Conservation (phyloP, 805 yeast genomes). For the Yarrowia sp. region DNA sequence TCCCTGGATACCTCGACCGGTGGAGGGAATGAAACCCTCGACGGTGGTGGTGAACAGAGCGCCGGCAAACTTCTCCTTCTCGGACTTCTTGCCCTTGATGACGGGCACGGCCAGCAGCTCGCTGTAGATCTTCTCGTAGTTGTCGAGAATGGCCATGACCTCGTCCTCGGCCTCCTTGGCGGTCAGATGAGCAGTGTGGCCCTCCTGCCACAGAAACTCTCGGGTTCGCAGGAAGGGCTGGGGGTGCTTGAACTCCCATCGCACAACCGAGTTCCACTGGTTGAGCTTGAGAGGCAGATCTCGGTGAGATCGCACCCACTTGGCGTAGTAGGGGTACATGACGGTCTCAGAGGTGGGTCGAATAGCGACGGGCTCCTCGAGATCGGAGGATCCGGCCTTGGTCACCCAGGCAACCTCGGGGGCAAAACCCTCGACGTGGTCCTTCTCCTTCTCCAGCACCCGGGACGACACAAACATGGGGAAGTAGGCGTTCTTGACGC, state of each 20-base stretch:
- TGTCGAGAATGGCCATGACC: conserved; percentile 84
- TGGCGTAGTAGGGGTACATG: conserved; percentile 99
- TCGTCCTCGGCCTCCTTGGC: conserved; percentile 80
- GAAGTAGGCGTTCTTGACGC: conserved; percentile 95
- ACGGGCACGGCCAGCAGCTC: conserved; percentile 98
- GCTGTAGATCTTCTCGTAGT: conserved; percentile 83
- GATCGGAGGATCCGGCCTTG: conserved; percentile 88
- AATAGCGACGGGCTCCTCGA: conserved; percentile 98
- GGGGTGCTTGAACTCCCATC: conserved; percentile 99
- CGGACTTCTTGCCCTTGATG: conserved; percentile 92
- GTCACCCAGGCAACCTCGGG: conserved; percentile 99
- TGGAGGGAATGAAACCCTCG: conserved; percentile 96
- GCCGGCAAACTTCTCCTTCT: conserved; percentile 98
- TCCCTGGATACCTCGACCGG: conserved; percentile 99
- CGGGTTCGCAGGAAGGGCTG: conserved; percentile 99
- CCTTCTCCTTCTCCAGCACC: conserved; percentile 96
- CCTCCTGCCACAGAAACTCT: conserved; percentile 99
- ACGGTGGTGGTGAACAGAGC: conserved; percentile 93
- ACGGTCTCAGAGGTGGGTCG: conserved; percentile 99
- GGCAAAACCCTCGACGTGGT: conserved; percentile 98
- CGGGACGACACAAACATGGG: conserved; percentile 96
- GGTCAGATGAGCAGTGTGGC: conserved; percentile 96
- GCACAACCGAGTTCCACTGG: conserved; percentile 99
- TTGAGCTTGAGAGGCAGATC: conserved; percentile 95
- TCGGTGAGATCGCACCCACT: conserved; percentile 98